Conservation (phyloP, 352 stramenopile species). For the Pythium folliculosum region DNA sequence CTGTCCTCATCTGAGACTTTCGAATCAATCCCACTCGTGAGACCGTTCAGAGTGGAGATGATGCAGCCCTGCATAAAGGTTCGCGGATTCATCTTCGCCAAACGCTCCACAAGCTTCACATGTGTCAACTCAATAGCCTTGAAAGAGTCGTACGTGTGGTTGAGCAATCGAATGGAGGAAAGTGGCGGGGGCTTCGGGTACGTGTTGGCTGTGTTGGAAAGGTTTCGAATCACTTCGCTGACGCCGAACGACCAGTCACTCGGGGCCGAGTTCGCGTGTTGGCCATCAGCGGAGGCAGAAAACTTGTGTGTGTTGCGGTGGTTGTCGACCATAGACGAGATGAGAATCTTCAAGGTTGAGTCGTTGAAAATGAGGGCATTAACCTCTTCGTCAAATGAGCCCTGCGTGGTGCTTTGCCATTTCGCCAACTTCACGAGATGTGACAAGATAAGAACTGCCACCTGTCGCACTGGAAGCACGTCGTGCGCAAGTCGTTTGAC, state of each 20-base stretch:
- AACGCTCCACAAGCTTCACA: slow-evolving; percentile 51
- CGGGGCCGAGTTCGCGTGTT: slow-evolving; percentile 63
- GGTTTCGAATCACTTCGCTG: slow-evolving; percentile 54
- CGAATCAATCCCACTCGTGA: slow-evolving; percentile 44
- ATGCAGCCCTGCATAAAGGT: slow-evolving; percentile 36
- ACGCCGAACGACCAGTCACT: slow-evolving; percentile 81
- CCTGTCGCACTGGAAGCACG: slow-evolving; percentile 63
- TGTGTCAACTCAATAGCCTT: slow-evolving; percentile 35
- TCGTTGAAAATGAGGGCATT: slow-evolving; percentile 47
- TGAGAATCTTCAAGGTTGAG: slow-evolving; percentile 40
- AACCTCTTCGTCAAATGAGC: slow-evolving; percentile 8
- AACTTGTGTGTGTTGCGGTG: slow-evolving; percentile 66
- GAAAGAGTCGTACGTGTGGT: slow-evolving; percentile 45
- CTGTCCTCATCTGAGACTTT: slow-evolving; percentile 60
- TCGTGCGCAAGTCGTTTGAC: slow-evolving; percentile 56
- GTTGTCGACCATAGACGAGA: slow-evolving; percentile 56
- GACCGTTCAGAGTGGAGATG: slow-evolving; percentile 27
- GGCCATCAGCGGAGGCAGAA: slow-evolving; percentile 63
- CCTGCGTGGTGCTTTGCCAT: slow-evolving; percentile 4
- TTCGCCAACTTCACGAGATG: slow-evolving; percentile 60
- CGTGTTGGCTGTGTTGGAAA: slow-evolving; percentile 43
- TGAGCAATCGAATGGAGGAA: slow-evolving; percentile 58
- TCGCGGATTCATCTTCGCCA: slow-evolving; percentile 43
- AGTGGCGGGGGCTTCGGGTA: slow-evolving; percentile 54
- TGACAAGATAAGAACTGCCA: slow-evolving; percentile 50